Conservation (phyloP, 768 basidiomycete species). For the Agaricus subrufescens region DNA sequence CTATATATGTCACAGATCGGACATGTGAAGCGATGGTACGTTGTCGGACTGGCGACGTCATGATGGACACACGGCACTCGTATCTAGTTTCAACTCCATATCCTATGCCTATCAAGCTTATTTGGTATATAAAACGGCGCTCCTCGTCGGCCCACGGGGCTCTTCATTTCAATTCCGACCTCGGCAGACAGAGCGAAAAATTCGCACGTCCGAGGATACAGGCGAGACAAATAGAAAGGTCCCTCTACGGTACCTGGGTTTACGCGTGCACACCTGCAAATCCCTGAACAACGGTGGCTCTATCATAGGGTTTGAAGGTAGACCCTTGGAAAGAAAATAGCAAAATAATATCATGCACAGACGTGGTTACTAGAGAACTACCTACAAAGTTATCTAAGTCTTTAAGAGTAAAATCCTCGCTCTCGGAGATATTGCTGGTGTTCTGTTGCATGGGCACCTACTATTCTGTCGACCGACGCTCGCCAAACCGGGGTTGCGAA, state of each 20-base stretch:
- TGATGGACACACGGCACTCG: too few relatives aligned
- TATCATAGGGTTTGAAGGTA: too few relatives aligned
- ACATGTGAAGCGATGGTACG: not conserved
- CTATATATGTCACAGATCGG: constrained; percentile 6
- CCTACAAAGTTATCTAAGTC: not conserved
- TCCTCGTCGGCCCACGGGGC: not conserved
- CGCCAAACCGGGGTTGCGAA: constrained; percentile 52
- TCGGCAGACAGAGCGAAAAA: constrained; percentile 1
- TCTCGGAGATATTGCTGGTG: constrained; percentile 39
- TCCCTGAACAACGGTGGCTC: not conserved
- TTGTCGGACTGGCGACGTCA: not conserved
- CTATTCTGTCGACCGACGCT: constrained; percentile 40
- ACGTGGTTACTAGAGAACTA: not conserved
- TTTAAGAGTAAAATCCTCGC: constrained; percentile 37
- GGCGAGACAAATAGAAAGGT: constrained; percentile 3
- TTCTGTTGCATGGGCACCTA: constrained; percentile 40
- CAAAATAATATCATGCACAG: not conserved
- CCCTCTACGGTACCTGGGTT: not conserved
- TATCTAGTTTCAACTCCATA: not conserved
- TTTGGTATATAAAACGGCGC: not conserved
- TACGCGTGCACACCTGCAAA: not conserved
- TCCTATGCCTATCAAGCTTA: not conserved
- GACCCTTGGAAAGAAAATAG: too few relatives aligned
- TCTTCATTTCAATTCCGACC: not conserved
- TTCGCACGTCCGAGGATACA: constrained; percentile 2